Evolutionary conservation across 2,329 filamentous ascomycete species (phyloP).

Genomic region (Coniochaeta hoffmannii): DNA sequence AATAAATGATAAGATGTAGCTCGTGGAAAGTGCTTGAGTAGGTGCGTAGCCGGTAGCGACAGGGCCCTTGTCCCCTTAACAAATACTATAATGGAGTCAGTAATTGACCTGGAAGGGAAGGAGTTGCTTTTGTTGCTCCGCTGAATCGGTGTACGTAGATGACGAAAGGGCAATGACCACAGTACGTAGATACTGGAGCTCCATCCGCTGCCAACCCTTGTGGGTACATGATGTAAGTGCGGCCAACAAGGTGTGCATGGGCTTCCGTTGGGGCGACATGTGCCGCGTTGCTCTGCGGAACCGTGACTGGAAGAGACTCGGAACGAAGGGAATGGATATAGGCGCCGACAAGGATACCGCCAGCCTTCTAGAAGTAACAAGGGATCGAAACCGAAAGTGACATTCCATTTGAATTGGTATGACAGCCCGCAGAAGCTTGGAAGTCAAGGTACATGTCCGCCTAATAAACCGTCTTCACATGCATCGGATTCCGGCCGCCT

Average conservation of each 20-base stretch:
- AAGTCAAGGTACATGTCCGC: background rate
- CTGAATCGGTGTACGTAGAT: background rate
- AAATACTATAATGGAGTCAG: background rate
- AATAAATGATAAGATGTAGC: background rate
- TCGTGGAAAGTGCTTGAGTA: background rate
- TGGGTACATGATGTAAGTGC: background rate
- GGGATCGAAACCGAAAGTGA: background rate
- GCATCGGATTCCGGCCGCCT: background rate
- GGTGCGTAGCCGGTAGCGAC: background rate
- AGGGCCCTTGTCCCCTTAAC: background rate
- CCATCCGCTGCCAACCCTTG: background rate
- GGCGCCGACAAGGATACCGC: background rate
- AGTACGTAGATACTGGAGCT: background rate
- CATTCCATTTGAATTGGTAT: background rate
- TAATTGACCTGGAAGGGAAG: background rate
- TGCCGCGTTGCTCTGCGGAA: background rate
- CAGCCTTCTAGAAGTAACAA: background rate
- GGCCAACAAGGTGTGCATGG: background rate
- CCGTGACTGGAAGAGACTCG: background rate
- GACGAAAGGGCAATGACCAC: background rate
- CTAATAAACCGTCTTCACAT: background rate
- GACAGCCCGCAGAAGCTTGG: background rate
- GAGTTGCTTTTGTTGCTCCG: background rate
- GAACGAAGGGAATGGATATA: background rate
- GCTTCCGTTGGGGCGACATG: background rate